Base-by-base conservation (phyloP, 345 rosid species). In the Eucalyptus cloeziana region DNA sequence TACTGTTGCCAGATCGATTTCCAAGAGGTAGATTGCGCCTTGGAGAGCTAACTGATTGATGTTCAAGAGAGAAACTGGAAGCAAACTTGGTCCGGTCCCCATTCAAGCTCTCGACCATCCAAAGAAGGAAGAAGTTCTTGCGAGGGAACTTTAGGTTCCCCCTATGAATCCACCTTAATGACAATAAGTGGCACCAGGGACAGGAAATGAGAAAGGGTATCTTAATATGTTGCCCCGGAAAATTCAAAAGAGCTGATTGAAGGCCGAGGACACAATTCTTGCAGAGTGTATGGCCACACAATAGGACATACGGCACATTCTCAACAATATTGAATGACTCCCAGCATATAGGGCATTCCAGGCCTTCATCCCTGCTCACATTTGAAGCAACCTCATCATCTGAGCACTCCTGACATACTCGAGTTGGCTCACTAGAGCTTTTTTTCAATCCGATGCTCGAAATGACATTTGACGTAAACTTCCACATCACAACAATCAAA, bases 281-380 rank as follows among this genome's bases (percentile, higher is more conserved):
- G 89, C 95, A 93, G 21, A 93, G 90, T 21, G 94, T 90, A 86
- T 93, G 94, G 79, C 94, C 94, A 44, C 94, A 93, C 92, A 92
- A 91, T 52, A 92, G 80, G 79, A 92, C 93, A 62, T 90, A 86
- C 24, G 94, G 94, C 52, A 93, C 94, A 50, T 93, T 93, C 87
- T 93, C 94, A 19, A 92, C 94, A 85, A 93, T 90, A 85, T 93
- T 93, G 88, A 93, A 93, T 24, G 95, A 92, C 67, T 92, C 94
- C 91, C 92, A 93, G 91, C 95, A 93, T 37, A 93, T 89, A 1
- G 95, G 95, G 86, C 95, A 93, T 87, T 93, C 95, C 87, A 93
- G 44, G 51, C 95, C 92, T 80, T 93, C 95, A 24, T 91, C 95
- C 81, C 89, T 87, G 76, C 87, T 90, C 51, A 50, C 62, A 69